Percentiles rank a stretch among this genome's conserved stretches.
phyloP scores from a whole-genome alignment of 2,329 filamentous ascomycete genomes.

The Ophioceras dolichostomum region DNA sequence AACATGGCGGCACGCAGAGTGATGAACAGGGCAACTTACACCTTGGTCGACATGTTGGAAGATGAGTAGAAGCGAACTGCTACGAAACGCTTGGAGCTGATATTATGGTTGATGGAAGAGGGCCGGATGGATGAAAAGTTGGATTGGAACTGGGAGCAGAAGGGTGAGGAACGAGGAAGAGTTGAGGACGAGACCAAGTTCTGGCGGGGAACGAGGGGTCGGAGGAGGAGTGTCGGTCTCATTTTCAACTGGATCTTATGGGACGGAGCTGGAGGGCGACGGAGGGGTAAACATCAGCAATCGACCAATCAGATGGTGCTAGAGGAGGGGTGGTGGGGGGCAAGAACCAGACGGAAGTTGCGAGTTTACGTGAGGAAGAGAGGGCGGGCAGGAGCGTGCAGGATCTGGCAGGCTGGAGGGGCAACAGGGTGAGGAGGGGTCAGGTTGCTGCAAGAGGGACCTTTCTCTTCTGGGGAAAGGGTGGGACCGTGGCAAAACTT shows the following conservation, averaged over 20 bases:
- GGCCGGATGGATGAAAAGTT: constrained; percentile 15
- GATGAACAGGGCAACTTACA: constrained; percentile 39
- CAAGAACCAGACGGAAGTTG: no score
- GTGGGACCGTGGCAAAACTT: no score
- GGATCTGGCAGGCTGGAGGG: no score
- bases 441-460: constrained; percentile 3
- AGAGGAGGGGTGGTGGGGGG: no score
- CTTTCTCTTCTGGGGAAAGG: no score
- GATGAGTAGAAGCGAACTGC: constrained; percentile 20
- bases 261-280: constrained; percentile 9
- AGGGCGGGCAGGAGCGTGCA: no score
- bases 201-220: constrained; percentile 27
- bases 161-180: constrained; percentile 20
- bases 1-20: no score
- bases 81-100: no score
- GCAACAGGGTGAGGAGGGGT: constrained; percentile 10
- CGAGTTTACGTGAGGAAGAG: no score
- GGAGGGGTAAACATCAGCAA: constrained; percentile 11
- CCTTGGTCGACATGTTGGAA: constrained; percentile 40
- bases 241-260: constrained; percentile 11
- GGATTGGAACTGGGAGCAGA: constrained; percentile 15
- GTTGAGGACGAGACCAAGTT: constrained; percentile 16
- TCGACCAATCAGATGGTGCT: constrained; percentile 13
- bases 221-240: constrained; percentile 19
- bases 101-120: constrained; percentile 20